phyloP scores from a whole-genome alignment of 2,329 filamentous ascomycete genomes.

The Fusarium sp. region DNA sequence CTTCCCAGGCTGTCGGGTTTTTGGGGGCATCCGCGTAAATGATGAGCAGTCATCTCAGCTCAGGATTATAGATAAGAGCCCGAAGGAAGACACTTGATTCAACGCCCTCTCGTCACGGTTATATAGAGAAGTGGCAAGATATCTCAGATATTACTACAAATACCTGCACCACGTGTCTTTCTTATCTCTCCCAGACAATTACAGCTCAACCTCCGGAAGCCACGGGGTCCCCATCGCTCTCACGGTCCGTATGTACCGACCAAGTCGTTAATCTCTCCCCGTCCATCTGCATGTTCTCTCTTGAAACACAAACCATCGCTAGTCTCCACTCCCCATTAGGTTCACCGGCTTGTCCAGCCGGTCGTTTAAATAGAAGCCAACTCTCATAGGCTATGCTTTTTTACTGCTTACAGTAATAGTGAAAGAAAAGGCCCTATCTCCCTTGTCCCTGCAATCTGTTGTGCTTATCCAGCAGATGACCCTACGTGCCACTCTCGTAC shows the following conservation, averaged over 20 bases:
- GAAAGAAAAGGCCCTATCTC: slow-evolving; percentile 24
- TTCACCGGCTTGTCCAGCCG: slow-evolving; percentile 27
- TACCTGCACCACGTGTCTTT: slow-evolving; percentile 1
- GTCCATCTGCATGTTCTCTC: slow-evolving; percentile 28
- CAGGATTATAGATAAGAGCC: slow-evolving; percentile 11
- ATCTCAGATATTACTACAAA: neutral
- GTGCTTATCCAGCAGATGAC: slow-evolving; percentile 25
- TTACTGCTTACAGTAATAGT: slow-evolving; percentile 13
- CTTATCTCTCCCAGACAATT: neutral
- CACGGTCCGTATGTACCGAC: slow-evolving; percentile 48
- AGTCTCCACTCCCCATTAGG: slow-evolving; percentile 21
- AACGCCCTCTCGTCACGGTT: too few species aligned
- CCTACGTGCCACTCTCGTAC: slow-evolving; percentile 28
- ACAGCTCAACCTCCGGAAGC: slow-evolving; percentile 3
- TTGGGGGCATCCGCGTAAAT: slow-evolving; percentile 1
- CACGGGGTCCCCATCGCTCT: slow-evolving; percentile 37
- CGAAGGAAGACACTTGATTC: neutral
- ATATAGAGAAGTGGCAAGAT: neutral
- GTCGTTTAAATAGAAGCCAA: slow-evolving; percentile 21
- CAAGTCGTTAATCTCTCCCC: slow-evolving; percentile 23
- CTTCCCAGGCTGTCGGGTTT: slow-evolving; percentile 35
- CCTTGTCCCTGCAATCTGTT: slow-evolving; percentile 36
- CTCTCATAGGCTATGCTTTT: slow-evolving; percentile 17
- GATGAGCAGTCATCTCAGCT: slow-evolving; percentile 4
- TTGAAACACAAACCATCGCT: slow-evolving; percentile 4